Conservation (phyloP, 2,329 filamentous ascomycete genomes). For the Colletotrichum filicis region DNA sequence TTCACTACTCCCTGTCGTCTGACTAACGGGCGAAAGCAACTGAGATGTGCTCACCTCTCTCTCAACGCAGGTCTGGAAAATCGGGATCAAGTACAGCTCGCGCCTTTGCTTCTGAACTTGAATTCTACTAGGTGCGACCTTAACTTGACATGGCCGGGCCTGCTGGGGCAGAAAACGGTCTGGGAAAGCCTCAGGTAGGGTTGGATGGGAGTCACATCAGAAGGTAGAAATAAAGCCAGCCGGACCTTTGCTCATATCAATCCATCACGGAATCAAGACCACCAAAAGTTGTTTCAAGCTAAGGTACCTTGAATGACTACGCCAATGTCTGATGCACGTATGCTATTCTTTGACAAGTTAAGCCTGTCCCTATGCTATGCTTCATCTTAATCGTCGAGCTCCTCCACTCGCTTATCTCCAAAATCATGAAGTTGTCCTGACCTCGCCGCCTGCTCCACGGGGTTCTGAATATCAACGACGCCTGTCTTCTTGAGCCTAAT, state of each 20-base stretch:
- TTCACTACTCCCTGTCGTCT: not conserved
- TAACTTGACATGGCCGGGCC: not conserved
- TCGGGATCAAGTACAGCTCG: not conserved
- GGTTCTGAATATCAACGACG: slow-evolving; percentile 82
- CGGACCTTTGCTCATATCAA: not conserved
- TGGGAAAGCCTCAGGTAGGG: not conserved
- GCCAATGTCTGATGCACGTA: not conserved
- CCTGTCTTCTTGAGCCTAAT: slow-evolving; percentile 76
- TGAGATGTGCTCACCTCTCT: not conserved
- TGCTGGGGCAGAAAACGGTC: not conserved
- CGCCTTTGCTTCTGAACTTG: not conserved
- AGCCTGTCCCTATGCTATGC: not conserved
- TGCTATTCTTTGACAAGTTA: too few relatives aligned
- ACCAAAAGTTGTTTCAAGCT: not conserved
- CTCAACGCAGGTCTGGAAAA: not conserved
- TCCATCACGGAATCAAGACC: not conserved
- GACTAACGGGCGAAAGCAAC: not conserved
- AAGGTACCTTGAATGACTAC: not conserved
- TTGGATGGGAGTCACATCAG: not conserved
- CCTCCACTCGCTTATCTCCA: slow-evolving; percentile 62
- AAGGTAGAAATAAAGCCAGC: not conserved
- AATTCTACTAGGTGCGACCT: not conserved
- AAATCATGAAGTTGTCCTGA: slow-evolving; percentile 79
- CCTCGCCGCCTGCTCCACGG: slow-evolving; percentile 75
- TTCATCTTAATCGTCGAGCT: slow-evolving; percentile 50